These are phyloP conservation scores for Sanghuangporus weigelae DNA, from an alignment of 1,284 basidiomycete species.

Conservation along the genomic window DNA sequence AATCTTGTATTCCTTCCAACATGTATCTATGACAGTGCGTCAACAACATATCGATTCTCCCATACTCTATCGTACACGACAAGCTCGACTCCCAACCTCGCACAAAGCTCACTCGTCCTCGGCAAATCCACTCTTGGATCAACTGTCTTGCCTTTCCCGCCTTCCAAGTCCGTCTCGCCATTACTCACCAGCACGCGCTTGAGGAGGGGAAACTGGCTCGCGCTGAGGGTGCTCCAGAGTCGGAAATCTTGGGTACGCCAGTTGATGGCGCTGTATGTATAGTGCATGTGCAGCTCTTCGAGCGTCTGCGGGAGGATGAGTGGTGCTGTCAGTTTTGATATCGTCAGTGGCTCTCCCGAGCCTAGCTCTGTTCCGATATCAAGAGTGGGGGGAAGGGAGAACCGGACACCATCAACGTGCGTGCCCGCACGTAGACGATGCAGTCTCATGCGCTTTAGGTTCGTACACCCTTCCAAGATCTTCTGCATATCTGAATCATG, in stretches of 20 bases:
- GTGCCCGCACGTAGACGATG: not conserved
- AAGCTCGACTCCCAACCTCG: not conserved
- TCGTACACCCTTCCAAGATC: not conserved
- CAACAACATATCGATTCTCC: constrained; percentile 1
- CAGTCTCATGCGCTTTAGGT: not conserved
- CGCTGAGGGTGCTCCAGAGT: not conserved
- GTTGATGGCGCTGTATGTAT: not conserved
- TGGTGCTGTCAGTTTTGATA: not conserved
- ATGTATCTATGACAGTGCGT: not conserved
- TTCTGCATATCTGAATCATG: constrained; percentile 8
- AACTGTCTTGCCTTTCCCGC: not conserved
- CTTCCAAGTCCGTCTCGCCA: not conserved
- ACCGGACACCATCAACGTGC: not conserved
- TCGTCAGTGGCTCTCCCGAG: not conserved
- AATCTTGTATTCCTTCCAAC: not conserved
- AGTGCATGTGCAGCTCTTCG: constrained; percentile 10
- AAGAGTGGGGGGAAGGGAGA: not conserved
- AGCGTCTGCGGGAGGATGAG: constrained; percentile 1
- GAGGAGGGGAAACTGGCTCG: not conserved
- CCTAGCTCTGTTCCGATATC: not conserved
- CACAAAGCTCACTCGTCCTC: constrained; percentile 2
- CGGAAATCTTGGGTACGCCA: constrained; percentile 8
- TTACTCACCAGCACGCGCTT: not conserved
- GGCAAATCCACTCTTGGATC: not conserved
- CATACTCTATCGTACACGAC: not conserved